phyloP scores from a whole-genome alignment of 192 early-diverging fungal genomes.

The Entomortierella parvispora region DNA sequence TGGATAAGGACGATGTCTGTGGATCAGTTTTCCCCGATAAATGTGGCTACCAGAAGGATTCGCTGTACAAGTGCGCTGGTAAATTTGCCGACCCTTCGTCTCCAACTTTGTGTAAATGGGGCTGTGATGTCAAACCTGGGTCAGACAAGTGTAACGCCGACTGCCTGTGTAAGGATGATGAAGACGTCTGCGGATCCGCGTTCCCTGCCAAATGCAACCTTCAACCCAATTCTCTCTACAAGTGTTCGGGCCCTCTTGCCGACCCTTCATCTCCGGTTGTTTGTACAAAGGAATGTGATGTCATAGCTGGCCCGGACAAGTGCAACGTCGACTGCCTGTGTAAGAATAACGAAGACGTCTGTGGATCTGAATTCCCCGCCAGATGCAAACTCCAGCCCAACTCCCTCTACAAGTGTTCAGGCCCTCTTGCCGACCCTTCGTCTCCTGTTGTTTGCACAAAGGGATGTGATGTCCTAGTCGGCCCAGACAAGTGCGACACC shows the following conservation, averaged over 20 bases:
- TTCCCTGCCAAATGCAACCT: background rate
- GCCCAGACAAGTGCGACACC: background rate
- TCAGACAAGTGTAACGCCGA: constrained; percentile 6
- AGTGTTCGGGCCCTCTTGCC: constrained; percentile 2
- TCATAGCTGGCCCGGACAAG: no score
- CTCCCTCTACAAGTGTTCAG: constrained; percentile 3
- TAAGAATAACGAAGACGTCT: background rate
- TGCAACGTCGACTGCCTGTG: background rate
- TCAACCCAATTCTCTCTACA: constrained; percentile 5
- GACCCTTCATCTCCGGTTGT: constrained; percentile 3
- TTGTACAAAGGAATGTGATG: no score
- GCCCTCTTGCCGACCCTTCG: background rate
- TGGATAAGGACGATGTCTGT: constrained; percentile 3
- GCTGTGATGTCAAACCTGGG: constrained; percentile 1
- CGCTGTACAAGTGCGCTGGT: constrained; percentile 3
- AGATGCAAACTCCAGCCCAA: background rate
- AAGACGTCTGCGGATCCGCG: constrained; percentile 4
- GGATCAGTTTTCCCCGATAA: constrained; percentile 1
- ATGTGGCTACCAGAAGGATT: background rate
- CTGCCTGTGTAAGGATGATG: constrained; percentile 3
- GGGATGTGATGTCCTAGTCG: background rate
- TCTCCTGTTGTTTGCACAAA: background rate
- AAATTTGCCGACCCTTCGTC: constrained; percentile 5
- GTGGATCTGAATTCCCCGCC: background rate
- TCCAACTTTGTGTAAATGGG: constrained; percentile 1